Base-by-base conservation (phyloP, 495 filamentous ascomycete genomes). In the Aspergillus mulundensis region DNA sequence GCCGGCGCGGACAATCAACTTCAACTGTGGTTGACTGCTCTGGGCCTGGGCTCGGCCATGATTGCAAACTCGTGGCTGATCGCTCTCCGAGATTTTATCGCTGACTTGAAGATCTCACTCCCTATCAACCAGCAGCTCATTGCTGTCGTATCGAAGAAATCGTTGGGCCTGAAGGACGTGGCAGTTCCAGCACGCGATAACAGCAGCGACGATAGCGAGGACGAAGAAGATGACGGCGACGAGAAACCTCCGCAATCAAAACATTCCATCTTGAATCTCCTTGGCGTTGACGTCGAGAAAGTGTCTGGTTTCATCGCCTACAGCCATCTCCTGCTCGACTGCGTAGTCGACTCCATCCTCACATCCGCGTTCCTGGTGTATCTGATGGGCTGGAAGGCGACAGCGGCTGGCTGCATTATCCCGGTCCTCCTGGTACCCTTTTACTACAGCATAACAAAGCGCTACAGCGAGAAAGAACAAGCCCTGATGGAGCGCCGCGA, bases 401-500 rank as follows among this genome's bases (percentile, higher is more conserved):
- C 88, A 1, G 58, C 84, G 7, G 77, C 82, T 7, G 88, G 87
- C 7, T 75, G 88, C n/a, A 70, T 72, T 1, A 75, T 81, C 1
- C 81, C 85, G 63, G 52, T 79, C 8, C 59, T 85, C 23, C 77
- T 82, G 6, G 73, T 79, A 32, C 87, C 87, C 0, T 39, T 88
- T 41, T 89, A 89, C 58, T 76, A 84, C 30, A 81, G 78, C 62
- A 74, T 80, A 52, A 82, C 84, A 46, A 86, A 83, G 63, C 70
- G 66, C 19, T 91, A 88, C 62, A 68, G 81, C 0, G 69, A 74
- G 14, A 75, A 81, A 16, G 82, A 88, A 65, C 83, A 84, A 53
- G 69, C 73, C 11, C 70, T 90, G 38, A 90, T 90, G 88, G 84
- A 83, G 61, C 69, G 82, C 15, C 74, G 88, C 40, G 88, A 91